A percentile compares a stretch with the other conserved stretches of the same genome.
phyloP scores from a whole-genome alignment of 2,329 filamentous ascomycete species.

The Nigrospora oryzae region DNA sequence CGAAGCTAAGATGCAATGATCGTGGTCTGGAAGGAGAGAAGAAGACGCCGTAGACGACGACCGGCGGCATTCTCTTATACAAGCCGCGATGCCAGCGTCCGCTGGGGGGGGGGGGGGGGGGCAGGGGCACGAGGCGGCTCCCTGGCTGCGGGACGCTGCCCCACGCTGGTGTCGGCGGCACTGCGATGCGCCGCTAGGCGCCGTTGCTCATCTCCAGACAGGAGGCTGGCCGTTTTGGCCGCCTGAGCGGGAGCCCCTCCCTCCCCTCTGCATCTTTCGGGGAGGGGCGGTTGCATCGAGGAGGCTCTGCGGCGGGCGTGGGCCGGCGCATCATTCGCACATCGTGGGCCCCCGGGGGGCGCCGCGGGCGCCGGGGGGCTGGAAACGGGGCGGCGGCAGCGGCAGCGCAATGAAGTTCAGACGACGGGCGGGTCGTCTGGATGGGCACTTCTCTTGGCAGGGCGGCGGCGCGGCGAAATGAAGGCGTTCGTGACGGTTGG shows the following conservation, averaged over 20 bases:
- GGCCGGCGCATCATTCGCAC: not conserved
- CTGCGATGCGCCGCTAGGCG: not conserved
- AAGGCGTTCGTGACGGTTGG: not conserved
- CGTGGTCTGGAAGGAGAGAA: not conserved
- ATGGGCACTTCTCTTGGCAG: not conserved
- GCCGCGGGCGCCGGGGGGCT: too few species aligned
- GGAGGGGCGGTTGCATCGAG: too few species aligned
- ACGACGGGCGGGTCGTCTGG: not conserved
- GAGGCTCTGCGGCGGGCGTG: not conserved
- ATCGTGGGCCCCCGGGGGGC: not conserved
- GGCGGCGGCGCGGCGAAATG: not conserved
- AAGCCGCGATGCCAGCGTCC: too few species aligned
- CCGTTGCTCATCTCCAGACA: not conserved
- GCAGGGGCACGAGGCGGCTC: too few species aligned
- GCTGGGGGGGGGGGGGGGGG: too few species aligned
- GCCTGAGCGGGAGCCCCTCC: too few species aligned
- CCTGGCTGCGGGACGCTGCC: too few species aligned
- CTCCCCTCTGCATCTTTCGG: too few species aligned
- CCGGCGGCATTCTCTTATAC: not conserved
- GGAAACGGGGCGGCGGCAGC: too few species aligned
- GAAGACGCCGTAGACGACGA: not conserved
- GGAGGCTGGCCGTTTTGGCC: not conserved
- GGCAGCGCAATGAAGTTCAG: not conserved
- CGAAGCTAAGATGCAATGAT: slow-evolving; percentile 2
- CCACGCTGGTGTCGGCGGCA: not conserved